Base-by-base conservation (phyloP, 495 filamentous ascomycete species). In the Penicillium odoratum region DNA sequence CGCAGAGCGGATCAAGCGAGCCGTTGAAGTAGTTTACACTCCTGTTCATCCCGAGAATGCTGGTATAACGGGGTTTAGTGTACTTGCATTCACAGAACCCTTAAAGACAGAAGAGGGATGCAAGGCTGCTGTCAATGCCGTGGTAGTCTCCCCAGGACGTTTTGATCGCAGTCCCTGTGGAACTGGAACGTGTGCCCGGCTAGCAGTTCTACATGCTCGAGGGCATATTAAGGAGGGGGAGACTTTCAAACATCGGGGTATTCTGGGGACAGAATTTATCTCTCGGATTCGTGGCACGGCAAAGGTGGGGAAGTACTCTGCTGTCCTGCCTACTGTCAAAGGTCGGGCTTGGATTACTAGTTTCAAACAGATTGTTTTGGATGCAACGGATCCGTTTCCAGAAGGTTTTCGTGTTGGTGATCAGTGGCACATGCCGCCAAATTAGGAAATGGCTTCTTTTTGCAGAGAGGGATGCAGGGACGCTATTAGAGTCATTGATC, bases 121-220 rank as follows among this genome's bases (percentile, higher is more conserved):
- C 18, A 70, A 70, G 51, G 53, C 51, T 21, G 65, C 67, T n/a
- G 33, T 33, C 2, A 74, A 73, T 50, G 61, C 71, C 3, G 66
- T 68, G 15, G 62, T 75, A 30, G 71, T 74, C 7, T 74, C 70
- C 2, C 72, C 72, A 1, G 72, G 72, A 8, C 56, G 72, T 21
- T 68, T 73, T 36, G 72, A 75, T 58, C 69, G 72, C 4, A 69
- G 70, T 34, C 72, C 71, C 8, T 75, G 72, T 53, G 72, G 72
- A 3, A 72, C 72, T 16, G 72, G 70, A 10, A 75, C 65, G 7
- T 70, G 51, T 53, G 72, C 72, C 11, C 65, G 72, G n/a, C 30
- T 75, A 26, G 72, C 72, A 0, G 63, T 70, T 7, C 31, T 75
- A 49, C 69, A 75, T 58, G 64, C 67, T 7, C 49, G 66, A 18